Percentiles rank a stretch among this genome's conserved stretches.
Conservation (phyloP, 345 rosid genomes). For the Populus davidiana region DNA sequence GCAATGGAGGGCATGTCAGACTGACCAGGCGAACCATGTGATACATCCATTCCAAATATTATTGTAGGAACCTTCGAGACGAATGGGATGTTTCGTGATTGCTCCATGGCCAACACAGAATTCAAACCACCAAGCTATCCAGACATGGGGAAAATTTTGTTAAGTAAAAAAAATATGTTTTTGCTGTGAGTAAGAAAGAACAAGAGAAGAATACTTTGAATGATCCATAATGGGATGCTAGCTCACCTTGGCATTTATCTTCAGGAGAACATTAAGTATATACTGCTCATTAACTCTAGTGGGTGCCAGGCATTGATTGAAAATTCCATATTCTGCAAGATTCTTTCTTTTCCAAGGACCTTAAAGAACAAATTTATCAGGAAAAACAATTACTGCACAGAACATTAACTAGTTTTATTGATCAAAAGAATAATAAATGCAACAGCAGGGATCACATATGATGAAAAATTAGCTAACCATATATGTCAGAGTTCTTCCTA, state of each 20-base stretch:
- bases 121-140: conserved; percentile 28
- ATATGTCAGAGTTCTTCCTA: conserved; percentile 24
- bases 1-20: conserved; percentile 27
- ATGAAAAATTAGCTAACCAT: conserved; percentile 20
- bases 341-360: conserved; percentile 31
- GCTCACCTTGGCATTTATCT: conserved; percentile 29
- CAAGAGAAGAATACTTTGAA: neutral
- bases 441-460: neutral
- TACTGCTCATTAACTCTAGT: conserved; percentile 21
- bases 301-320: conserved; percentile 25
- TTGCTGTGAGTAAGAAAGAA: neutral
- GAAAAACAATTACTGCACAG: neutral
- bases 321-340: conserved; percentile 27
- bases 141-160: neutral
- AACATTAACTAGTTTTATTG: neutral
- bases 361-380: neutral
- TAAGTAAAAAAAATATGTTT: neutral
- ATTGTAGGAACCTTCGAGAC: conserved; percentile 27
- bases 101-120: conserved; percentile 23
- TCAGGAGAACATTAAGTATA: conserved; percentile 27
- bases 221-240: neutral
- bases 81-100: conserved; percentile 14
- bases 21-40: conserved; percentile 29
- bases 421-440: neutral
- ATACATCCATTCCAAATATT: conserved; percentile 30